Evolutionary conservation across 2,329 filamentous ascomycete species (phyloP).

Genomic region (Clarireedia homoeocarpa): DNA sequence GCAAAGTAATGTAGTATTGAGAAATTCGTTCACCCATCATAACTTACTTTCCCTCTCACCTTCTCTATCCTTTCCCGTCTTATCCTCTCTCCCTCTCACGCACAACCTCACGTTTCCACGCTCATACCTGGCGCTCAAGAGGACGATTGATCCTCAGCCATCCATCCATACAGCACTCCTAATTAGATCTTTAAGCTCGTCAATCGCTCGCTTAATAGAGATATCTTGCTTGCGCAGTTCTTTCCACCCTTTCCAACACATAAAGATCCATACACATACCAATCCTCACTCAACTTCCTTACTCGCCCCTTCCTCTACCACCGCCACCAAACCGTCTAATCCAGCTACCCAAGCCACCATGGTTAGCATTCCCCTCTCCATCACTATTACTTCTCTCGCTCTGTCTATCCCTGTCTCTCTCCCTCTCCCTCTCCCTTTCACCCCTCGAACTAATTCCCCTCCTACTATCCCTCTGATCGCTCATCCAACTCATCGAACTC

Average conservation of each 20-base stretch:
- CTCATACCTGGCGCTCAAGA: too few species aligned
- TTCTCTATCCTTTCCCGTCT: too few species aligned
- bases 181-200: too few species aligned
- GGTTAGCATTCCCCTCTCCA: slow-evolving; percentile 11
- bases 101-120: too few species aligned
- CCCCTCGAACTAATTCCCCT: not conserved
- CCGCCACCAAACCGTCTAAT: slow-evolving; percentile 20
- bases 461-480: slow-evolving; percentile 7
- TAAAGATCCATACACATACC: not conserved
- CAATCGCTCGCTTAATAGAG: too few species aligned
- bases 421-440: slow-evolving; percentile 1
- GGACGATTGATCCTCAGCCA: too few species aligned
- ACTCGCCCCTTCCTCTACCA: not conserved
- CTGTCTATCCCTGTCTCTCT: slow-evolving; percentile 15
- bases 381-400: slow-evolving; percentile 24
- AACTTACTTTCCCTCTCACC: too few species aligned
- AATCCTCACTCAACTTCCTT: not conserved
- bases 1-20: too few species aligned
- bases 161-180: not conserved
- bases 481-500: not conserved
- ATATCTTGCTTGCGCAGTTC: too few species aligned
- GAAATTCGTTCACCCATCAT: too few species aligned
- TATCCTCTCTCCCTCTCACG: too few species aligned
- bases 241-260: too few species aligned
- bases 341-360: slow-evolving; percentile 13